Evolutionary conservation across 148 eudicot genomes (phyloP).

Genomic region (Heliosperma pusillum): DNA sequence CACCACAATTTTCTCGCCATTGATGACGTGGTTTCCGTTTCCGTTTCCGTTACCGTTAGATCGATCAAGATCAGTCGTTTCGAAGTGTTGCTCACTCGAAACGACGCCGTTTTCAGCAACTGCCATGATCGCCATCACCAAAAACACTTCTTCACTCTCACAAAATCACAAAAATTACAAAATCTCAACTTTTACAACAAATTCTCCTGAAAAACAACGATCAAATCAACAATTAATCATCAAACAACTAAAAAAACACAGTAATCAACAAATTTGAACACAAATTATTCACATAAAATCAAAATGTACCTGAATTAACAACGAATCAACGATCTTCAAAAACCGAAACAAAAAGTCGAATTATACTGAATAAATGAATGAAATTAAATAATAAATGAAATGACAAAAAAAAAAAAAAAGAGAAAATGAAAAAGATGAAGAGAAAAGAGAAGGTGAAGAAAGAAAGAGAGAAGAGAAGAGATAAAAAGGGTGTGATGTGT

Average conservation of each 20-base stretch:
- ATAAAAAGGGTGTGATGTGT: neutral
- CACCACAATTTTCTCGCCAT: conserved; percentile 14
- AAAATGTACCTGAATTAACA: conserved; percentile 22
- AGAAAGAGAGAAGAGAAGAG: neutral
- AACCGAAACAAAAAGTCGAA: conserved; percentile 14
- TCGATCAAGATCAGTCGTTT: conserved; percentile 42
- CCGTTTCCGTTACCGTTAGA: conserved; percentile 31
- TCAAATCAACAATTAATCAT: neutral
- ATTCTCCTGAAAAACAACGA: conserved; percentile 13
- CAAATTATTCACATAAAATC: neutral
- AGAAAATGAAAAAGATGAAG: neutral
- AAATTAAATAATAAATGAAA: neutral
- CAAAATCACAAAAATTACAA: neutral
- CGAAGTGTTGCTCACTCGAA: conserved; percentile 30
- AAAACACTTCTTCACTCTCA: conserved; percentile 7
- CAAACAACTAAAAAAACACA: conserved; percentile 6
- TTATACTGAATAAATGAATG: too few relatives aligned
- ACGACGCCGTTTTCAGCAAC: conserved; percentile 58
- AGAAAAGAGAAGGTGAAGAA: neutral
- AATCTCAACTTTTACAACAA: neutral
- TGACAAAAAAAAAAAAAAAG: neutral
- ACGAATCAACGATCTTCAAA: neutral
- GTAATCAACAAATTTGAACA: neutral
- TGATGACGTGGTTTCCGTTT: conserved; percentile 21
- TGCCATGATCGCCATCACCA: conserved; percentile 58